Base-by-base conservation (phyloP, 1,139 yeast genomes). In the Geotrichum macrosporum region DNA sequence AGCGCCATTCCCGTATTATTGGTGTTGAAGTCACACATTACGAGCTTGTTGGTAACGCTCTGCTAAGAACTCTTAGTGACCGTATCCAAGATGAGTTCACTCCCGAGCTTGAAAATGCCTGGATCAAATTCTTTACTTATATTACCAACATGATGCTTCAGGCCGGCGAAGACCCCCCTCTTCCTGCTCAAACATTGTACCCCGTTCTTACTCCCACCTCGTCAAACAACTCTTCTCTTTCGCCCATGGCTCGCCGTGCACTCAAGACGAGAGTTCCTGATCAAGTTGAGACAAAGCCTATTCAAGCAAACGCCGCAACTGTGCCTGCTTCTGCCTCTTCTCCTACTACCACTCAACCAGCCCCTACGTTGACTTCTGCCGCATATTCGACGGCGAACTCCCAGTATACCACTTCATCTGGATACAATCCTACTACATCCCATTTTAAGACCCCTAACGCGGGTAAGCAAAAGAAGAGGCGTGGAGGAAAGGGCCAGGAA, bases 11-110 rank as follows among this genome's bases (percentile, higher is more conserved):
- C 3, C 70, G 95, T 53, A 80, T 85, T 43, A 70, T 85, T 54
- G 87, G 85, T 12, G 82, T 84, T 42, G 88, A 82, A 54, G 78
- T 86, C 0, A 74, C 75, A 6, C 82, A 81, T 62, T 85, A 81
- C 59, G 86, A 83, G 62, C 66, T 81, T 39, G 82, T 86, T 82
- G 95, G 95, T 1, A 78, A 78, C 53, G 94, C 94, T 0, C 70
- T 86, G 46, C 71, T 85, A 50, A 77, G 76, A 55, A 85, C 95
- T 1, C 78, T 85, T 57, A 77, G 78, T 57, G 92, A 84, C 63
- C 67, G 94, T 57, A 81, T 74, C 44, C 76, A 77, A 5, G 65
- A 66, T 12, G 65, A 66, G 35, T 73, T 77, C 46, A 70, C 78
- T 30, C 59, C 74, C 12, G 78, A 74, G 52, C 64, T 75, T 32